Evolutionary conservation across 2,329 filamentous ascomycete species (phyloP).

Genomic region (Epichloe brachyelytri): DNA sequence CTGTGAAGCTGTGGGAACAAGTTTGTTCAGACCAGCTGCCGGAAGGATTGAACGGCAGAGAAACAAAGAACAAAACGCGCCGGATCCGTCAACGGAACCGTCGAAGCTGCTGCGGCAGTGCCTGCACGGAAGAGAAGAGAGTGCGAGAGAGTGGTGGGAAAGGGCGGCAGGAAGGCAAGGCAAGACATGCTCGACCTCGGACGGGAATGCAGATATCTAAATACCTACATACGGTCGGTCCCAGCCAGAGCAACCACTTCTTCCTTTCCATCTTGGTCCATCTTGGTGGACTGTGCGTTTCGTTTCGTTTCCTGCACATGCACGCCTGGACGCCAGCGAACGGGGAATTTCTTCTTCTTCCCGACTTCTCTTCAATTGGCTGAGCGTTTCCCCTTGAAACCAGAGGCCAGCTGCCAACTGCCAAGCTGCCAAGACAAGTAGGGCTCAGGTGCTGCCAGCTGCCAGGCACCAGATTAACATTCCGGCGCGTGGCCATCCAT

Average conservation of each 20-base stretch:
- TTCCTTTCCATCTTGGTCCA: no score
- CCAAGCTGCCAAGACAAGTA: no score
- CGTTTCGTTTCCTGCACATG: no score
- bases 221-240: conserved; percentile 3
- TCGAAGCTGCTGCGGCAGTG: not conserved
- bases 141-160: not conserved
- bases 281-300: no score
- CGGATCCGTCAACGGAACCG: conserved; percentile 4
- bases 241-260: no score
- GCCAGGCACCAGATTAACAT: not conserved
- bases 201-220: conserved; percentile 11
- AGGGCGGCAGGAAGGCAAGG: not conserved
- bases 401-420: no score
- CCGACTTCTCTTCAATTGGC: no score
- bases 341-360: no score
- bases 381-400: no score
- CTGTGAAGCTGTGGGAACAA: not conserved
- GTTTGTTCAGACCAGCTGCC: conserved; percentile 15
- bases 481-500: conserved; percentile 2
- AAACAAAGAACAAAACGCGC: not conserved
- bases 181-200: conserved; percentile 1
- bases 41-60: conserved; percentile 20
- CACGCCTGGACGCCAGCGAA: no score
- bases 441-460: no score
- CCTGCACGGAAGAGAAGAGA: conserved; percentile 4